phyloP scores from a whole-genome alignment of 2,329 filamentous ascomycete species.

The Tolypocladium pustulatum region DNA sequence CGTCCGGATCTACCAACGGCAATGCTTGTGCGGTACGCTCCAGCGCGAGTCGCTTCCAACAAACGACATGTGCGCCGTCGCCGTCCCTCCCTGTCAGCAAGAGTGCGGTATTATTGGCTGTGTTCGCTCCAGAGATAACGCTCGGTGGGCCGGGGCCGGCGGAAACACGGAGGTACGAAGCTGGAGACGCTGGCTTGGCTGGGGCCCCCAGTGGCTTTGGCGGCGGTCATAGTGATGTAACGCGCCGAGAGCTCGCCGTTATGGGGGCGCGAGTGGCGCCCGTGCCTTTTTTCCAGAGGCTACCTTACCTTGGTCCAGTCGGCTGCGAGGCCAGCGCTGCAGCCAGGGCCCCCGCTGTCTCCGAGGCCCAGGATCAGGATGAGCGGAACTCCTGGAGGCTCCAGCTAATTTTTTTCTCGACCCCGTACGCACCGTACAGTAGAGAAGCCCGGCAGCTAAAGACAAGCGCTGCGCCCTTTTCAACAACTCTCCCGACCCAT shows the following conservation, averaged over 20 bases:
- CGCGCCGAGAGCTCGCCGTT: background rate
- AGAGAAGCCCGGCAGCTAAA: constrained; percentile 3
- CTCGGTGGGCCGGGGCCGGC: constrained; percentile 2
- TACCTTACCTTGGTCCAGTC: too few species aligned
- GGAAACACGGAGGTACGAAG: constrained; percentile 2
- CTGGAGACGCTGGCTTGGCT: background rate
- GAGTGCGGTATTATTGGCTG: background rate
- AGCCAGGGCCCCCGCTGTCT: background rate
- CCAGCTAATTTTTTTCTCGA: constrained; percentile 11
- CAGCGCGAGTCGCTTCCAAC: background rate
- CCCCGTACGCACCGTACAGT: too few species aligned
- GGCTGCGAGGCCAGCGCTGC: background rate
- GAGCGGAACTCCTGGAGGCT: background rate
- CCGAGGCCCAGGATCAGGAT: constrained; percentile 1
- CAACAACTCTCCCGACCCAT: constrained; percentile 12
- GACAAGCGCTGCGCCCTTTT: constrained; percentile 22
- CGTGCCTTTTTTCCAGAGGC: background rate
- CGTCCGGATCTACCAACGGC: background rate
- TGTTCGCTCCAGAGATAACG: background rate
- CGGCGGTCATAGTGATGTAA: background rate
- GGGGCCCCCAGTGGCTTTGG: constrained; percentile 1
- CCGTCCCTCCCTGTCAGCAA: background rate
- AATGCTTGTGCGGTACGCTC: too few species aligned
- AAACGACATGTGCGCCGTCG: background rate
- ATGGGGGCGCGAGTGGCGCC: background rate